phyloP scores from a whole-genome alignment of 2,329 filamentous ascomycete species.

The Scytalidium sp. region DNA sequence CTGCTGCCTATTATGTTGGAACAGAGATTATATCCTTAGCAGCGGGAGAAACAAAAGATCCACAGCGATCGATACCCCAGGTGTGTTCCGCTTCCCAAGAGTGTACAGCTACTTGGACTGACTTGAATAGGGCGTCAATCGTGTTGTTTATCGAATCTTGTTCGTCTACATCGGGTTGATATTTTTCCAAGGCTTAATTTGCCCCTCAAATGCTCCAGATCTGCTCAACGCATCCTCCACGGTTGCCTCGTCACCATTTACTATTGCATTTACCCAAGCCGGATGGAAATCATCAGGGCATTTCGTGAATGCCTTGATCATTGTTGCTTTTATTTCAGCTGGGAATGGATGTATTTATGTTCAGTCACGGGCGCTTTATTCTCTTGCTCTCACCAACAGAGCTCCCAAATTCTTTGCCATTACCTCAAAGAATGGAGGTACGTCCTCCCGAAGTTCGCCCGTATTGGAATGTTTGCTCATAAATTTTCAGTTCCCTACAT shows the following conservation, averaged over 20 bases:
- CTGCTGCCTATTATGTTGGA: constrained; percentile 20
- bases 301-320: constrained; percentile 52
- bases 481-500: constrained; percentile 38
- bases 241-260: constrained; percentile 48
- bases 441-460: not conserved
- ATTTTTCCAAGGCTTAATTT: constrained; percentile 50
- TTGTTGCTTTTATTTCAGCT: constrained; percentile 48
- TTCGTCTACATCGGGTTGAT: constrained; percentile 45
- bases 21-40: constrained; percentile 21
- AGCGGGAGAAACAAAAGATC: constrained; percentile 34
- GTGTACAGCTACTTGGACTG: not conserved
- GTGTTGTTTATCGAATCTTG: constrained; percentile 23
- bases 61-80: constrained; percentile 37
- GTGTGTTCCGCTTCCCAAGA: not conserved
- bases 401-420: constrained; percentile 50
- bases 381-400: constrained; percentile 49
- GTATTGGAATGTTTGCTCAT: constrained; percentile 1
- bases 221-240: constrained; percentile 45
- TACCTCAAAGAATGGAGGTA: constrained; percentile 43
- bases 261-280: constrained; percentile 47
- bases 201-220: constrained; percentile 48
- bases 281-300: constrained; percentile 50
- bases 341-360: constrained; percentile 54
- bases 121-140: constrained; percentile 14
- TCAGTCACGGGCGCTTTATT: constrained; percentile 50